These are phyloP conservation scores for Amphicarpaea edgeworthii DNA, from an alignment of 306 rosid species.

Conservation along the genomic window DNA sequence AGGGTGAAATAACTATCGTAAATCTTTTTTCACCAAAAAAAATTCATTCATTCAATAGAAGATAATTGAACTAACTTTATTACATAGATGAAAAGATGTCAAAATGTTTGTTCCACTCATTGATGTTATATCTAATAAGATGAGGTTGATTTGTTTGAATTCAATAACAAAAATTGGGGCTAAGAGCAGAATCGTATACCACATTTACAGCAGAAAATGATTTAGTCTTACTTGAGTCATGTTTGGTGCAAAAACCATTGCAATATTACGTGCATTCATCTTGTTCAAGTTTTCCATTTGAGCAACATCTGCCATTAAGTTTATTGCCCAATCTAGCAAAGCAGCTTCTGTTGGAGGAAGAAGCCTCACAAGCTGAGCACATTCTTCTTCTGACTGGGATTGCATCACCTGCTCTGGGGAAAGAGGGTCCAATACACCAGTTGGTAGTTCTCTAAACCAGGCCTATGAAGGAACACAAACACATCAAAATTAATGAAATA, in stretches of 20 bases:
- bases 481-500: slow-evolving; percentile 42
- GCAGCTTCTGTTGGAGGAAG: slow-evolving; percentile 94
- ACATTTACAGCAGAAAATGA: slow-evolving; percentile 28
- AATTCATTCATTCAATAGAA: slow-evolving; percentile 12
- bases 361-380: slow-evolving; percentile 78
- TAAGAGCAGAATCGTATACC: background rate
- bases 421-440: slow-evolving; percentile 91
- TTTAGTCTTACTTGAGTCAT: slow-evolving; percentile 89
- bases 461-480: slow-evolving; percentile 63
- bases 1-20: background rate
- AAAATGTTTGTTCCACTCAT: slow-evolving; percentile 18
- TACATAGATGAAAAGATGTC: slow-evolving; percentile 25
- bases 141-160: slow-evolving; percentile 21
- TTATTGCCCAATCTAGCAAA: slow-evolving; percentile 91
- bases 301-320: slow-evolving; percentile 96
- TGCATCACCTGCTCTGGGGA: slow-evolving; percentile 96
- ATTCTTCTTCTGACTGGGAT: slow-evolving; percentile 90
- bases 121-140: slow-evolving; percentile 20
- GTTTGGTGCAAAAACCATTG: slow-evolving; percentile 99
- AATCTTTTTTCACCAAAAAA: background rate
- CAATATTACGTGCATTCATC: slow-evolving; percentile 97
- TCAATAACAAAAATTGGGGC: slow-evolving; percentile 28
- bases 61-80: slow-evolving; percentile 17
- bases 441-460: slow-evolving; percentile 97
- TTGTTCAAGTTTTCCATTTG: slow-evolving; percentile 90